Percentiles rank a stretch among this genome's conserved stretches.
Evolutionary conservation across 345 rosid genomes (phyloP).

Genomic region (Dovyalis caffra): DNA sequence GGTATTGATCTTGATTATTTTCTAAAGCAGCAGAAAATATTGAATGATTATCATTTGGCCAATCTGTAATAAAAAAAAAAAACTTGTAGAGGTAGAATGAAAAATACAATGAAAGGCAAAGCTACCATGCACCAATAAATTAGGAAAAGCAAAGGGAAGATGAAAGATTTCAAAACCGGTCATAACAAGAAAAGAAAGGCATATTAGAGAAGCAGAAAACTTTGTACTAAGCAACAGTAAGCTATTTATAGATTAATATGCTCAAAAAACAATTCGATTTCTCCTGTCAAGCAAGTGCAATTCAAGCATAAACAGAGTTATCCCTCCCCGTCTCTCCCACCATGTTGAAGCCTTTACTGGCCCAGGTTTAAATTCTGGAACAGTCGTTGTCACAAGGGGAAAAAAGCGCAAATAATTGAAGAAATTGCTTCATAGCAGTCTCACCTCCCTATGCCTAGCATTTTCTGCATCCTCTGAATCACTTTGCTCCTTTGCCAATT

Average conservation of each 20-base stretch:
- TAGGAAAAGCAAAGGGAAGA: not conserved
- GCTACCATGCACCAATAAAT: not conserved
- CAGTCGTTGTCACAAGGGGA: not conserved
- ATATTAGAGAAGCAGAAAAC: not conserved
- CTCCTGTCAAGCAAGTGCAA: not conserved
- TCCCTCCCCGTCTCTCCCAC: too few relatives aligned
- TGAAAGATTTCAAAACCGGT: not conserved
- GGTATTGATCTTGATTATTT: slow-evolving; percentile 18
- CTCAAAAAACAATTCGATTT: not conserved
- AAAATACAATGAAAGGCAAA: not conserved
- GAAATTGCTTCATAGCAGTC: not conserved
- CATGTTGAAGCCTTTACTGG: too few relatives aligned
- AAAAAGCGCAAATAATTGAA: not conserved
- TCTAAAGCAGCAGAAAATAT: slow-evolving; percentile 8
- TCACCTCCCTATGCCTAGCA: slow-evolving; percentile 24
- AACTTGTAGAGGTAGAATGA: not conserved
- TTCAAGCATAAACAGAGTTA: too few relatives aligned
- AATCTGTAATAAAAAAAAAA: not conserved
- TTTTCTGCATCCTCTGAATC: slow-evolving; percentile 29
- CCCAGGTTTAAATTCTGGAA: not conserved
- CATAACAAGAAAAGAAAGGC: not conserved
- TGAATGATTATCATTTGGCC: not conserved
- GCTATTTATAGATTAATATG: not conserved
- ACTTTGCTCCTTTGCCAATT: slow-evolving; percentile 20
- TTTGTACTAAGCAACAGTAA: not conserved